Conservation (phyloP, 1,139 yeast genomes). For the Saccharomyces hybrid region DNA sequence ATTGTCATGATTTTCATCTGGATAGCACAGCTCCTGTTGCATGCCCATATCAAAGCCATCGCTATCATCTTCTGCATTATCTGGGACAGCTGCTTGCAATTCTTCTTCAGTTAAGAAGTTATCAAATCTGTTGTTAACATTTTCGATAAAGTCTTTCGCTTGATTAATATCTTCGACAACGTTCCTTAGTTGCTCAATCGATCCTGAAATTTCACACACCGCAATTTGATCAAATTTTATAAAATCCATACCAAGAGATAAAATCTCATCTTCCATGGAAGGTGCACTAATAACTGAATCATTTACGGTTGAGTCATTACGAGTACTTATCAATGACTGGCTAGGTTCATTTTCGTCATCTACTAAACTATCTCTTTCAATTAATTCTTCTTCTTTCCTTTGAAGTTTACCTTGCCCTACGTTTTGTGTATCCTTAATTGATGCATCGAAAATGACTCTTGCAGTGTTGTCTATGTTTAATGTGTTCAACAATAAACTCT, state of each 20-base stretch:
- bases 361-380: background rate
- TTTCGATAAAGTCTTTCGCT: conserved; percentile 47
- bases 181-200: conserved; percentile 47
- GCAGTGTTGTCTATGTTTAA: conserved; percentile 35
- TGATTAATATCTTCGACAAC: conserved; percentile 53
- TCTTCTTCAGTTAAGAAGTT: conserved; percentile 30
- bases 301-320: background rate
- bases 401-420: conserved; percentile 9
- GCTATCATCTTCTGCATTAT: conserved; percentile 24
- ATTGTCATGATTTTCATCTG: conserved; percentile 24
- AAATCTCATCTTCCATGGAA: conserved; percentile 26
- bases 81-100: conserved; percentile 34
- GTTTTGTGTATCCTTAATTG: conserved; percentile 22
- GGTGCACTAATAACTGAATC: background rate
- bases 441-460: conserved; percentile 38
- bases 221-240: conserved; percentile 36
- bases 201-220: conserved; percentile 49
- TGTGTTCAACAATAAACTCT: conserved; percentile 68
- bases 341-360: background rate
- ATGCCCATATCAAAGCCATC: conserved; percentile 16
- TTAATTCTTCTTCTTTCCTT: background rate
- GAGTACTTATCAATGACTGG: background rate
- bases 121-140: conserved; percentile 36
- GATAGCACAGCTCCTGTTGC: conserved; percentile 18
- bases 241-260: conserved; percentile 29